Base-by-base conservation (phyloP, 2,329 filamentous ascomycete genomes). In the Phialophora chinensis region DNA sequence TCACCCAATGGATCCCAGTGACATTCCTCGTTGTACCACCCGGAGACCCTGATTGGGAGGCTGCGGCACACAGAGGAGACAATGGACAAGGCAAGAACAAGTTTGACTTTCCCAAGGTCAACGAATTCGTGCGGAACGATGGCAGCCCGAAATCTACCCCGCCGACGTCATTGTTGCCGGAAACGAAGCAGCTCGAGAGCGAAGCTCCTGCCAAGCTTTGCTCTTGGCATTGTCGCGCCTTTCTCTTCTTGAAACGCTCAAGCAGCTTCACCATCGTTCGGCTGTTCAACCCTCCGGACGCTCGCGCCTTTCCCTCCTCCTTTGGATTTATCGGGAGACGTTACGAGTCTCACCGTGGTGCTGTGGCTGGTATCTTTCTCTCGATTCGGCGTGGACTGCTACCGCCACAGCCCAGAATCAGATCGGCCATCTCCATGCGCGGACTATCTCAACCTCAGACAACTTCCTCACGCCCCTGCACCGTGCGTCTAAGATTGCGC, bases 181-280 rank as follows among this genome's bases (percentile, higher is more conserved):
- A 52, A 60, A 25, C 10, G 53, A 52, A 42, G 27, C n/a, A 53
- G n/a, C 29, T 14, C 29, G 1, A n/a, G 7, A 11, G 17, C 54
- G 29, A 68, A 68, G 62, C 62, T 62, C 61, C 54, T 54, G 58
- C 61, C 62, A 65, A 65, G 61, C 56, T 44, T 60, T 53, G 29
- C 29, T 12, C 65, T 67, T 67, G 65, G 68, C 62, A 66, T 54
- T 55, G 63, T 52, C 62, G 31, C 60, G 35, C 54, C n/a, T 59
- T 62, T 10, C 14, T 17, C 14, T 53, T 31, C 31, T 35, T 66
- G 63, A 67, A 67, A 66, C 65, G 56, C 38, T 25, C 23, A 3
- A 59, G 58, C 52, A 58, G 66, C 63, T 50, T 68, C 68, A 70
- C 68, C 68, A 70, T 68, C 42, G 55, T 55, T 38, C 68, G 68